Conservation (phyloP, 2,329 filamentous ascomycete genomes). For the Lasiodiplodia hormozganensis region DNA sequence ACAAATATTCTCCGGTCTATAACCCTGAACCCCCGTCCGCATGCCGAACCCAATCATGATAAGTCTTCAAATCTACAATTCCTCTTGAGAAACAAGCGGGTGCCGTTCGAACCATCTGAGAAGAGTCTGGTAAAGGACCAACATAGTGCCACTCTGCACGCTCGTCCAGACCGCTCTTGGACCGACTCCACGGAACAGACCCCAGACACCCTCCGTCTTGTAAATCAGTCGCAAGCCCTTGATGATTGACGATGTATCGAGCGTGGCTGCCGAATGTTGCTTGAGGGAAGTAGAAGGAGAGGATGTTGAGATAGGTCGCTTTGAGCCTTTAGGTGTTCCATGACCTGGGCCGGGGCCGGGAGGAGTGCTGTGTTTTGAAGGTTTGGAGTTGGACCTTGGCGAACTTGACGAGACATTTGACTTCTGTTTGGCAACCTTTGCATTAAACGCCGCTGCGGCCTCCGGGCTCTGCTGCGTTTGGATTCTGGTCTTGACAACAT, state of each 20-base stretch:
- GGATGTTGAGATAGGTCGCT: slow-evolving; percentile 84
- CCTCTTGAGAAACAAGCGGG: slow-evolving; percentile 42
- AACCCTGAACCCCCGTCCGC: not conserved
- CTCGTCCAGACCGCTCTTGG: slow-evolving; percentile 96
- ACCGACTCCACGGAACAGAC: slow-evolving; percentile 94
- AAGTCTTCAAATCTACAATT: slow-evolving; percentile 11
- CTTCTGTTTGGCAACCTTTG: not conserved
- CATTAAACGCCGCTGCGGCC: slow-evolving; percentile 3
- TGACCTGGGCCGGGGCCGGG: slow-evolving; percentile 36
- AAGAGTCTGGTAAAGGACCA: slow-evolving; percentile 91
- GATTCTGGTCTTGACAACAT: slow-evolving; percentile 95
- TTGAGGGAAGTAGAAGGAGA: slow-evolving; percentile 84
- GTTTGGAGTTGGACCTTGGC: slow-evolving; percentile 8
- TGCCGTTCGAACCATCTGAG: slow-evolving; percentile 76
- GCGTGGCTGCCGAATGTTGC: slow-evolving; percentile 76
- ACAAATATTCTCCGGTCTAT: not conserved
- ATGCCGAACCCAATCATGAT: not conserved
- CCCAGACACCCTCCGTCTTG: slow-evolving; percentile 82
- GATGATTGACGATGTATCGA: slow-evolving; percentile 89
- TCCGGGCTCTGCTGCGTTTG: slow-evolving; percentile 83
- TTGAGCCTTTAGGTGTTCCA: slow-evolving; percentile 54
- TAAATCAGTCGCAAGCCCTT: slow-evolving; percentile 88
- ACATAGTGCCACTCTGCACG: slow-evolving; percentile 94
- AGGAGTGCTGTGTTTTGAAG: slow-evolving; percentile 40
- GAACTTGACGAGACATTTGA: slow-evolving; percentile 3